Conservation (phyloP, 768 basidiomycete genomes). For the Crucibulum laeve region DNA sequence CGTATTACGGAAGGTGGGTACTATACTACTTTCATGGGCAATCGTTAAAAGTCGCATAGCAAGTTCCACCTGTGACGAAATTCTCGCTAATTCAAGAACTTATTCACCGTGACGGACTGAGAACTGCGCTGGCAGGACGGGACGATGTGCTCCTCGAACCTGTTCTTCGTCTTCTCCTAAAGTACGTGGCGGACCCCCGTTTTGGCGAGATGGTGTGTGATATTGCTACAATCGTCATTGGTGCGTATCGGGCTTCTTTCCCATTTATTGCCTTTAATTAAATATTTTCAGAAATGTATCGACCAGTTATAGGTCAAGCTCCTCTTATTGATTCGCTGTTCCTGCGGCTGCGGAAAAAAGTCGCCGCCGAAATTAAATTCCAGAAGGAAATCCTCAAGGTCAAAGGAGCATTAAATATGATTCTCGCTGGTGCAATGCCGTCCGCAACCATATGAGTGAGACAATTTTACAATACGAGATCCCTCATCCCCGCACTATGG, state of each 20-base stretch:
- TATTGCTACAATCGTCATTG: slow-evolving; percentile 75
- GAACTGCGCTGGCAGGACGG: slow-evolving; percentile 80
- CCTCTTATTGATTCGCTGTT: slow-evolving; percentile 88
- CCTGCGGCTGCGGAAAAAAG: slow-evolving; percentile 74
- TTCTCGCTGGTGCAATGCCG: slow-evolving; percentile 54
- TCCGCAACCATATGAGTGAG: slow-evolving; percentile 7
- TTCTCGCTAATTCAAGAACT: slow-evolving; percentile 94
- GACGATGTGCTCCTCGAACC: slow-evolving; percentile 95
- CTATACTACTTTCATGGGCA: background rate
- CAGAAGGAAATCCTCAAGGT: slow-evolving; percentile 81
- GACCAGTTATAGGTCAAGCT: slow-evolving; percentile 88
- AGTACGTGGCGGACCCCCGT: slow-evolving; percentile 83
- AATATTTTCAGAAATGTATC: slow-evolving; percentile 76
- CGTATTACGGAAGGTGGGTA: slow-evolving; percentile 76
- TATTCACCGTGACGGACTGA: slow-evolving; percentile 85
- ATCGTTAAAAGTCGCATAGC: slow-evolving; percentile 36
- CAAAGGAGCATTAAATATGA: slow-evolving; percentile 89
- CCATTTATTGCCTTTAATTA: slow-evolving; percentile 7
- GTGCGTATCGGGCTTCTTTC: slow-evolving; percentile 37
- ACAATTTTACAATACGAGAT: slow-evolving; percentile 7
- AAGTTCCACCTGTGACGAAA: slow-evolving; percentile 76
- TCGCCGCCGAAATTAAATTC: slow-evolving; percentile 83
- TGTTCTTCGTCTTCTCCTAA: slow-evolving; percentile 79
- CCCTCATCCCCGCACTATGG: slow-evolving; percentile 5
- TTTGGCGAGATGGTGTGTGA: slow-evolving; percentile 90